Conservation (phyloP, 1,139 yeast genomes). For the Suhomyces chickasaworum region DNA sequence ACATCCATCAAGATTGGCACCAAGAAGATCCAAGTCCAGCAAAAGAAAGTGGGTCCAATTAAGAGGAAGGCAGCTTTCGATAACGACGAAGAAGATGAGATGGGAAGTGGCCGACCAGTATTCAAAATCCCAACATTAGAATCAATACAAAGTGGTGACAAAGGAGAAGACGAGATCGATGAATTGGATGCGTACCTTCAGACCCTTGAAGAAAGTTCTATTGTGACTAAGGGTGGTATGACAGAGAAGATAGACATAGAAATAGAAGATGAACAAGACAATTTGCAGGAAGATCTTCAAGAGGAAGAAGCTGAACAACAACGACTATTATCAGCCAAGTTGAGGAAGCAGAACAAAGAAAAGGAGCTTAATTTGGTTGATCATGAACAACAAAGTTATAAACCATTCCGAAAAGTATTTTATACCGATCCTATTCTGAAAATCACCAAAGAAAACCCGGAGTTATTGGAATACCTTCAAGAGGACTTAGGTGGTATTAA, state of each 20-base stretch:
- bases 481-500: slow-evolving; percentile 61
- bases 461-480: slow-evolving; percentile 59
- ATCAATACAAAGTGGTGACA: background rate
- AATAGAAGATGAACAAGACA: slow-evolving; percentile 9
- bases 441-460: slow-evolving; percentile 43
- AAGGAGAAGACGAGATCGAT: slow-evolving; percentile 12
- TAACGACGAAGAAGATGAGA: slow-evolving; percentile 24
- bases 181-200: slow-evolving; percentile 15
- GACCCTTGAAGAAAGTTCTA: slow-evolving; percentile 4
- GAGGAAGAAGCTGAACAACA: slow-evolving; percentile 28
- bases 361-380: slow-evolving; percentile 41
- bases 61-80: slow-evolving; percentile 16
- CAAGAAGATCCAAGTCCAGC: background rate
- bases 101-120: slow-evolving; percentile 18
- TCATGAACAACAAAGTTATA: slow-evolving; percentile 50
- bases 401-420: slow-evolving; percentile 62
- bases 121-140: slow-evolving; percentile 27
- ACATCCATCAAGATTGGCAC: slow-evolving; percentile 6
- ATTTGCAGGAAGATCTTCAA: slow-evolving; percentile 19
- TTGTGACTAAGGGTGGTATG: background rate
- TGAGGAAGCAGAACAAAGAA: slow-evolving; percentile 38
- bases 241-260: background rate
- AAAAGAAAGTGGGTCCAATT: background rate
- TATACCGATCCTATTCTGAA: slow-evolving; percentile 64
- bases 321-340: slow-evolving; percentile 26